Base-by-base conservation (phyloP, 495 filamentous ascomycete species). In the Wilcoxina mikolae region DNA sequence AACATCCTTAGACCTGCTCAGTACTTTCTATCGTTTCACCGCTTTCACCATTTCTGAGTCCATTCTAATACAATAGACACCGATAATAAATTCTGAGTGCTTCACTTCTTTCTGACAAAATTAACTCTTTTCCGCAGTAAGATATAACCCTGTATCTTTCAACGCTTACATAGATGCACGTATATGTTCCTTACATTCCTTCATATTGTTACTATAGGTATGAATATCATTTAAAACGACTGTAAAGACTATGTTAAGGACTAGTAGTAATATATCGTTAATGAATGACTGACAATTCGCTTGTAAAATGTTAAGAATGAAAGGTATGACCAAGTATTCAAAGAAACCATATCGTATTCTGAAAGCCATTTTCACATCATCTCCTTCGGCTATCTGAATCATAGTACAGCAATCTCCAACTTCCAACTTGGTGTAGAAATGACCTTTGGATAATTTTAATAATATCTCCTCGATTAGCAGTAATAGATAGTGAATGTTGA, bases 361-460 rank as follows among this genome's bases (percentile, higher is more conserved):
- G 46, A 73, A 74, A 2, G 56, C 63, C 0, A 61, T 74, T 44
- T 65, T 58, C 59, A 51, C 68, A 51, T 73, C 60, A 2, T 69
- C 52, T n/a, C 59, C 62, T 48, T 65, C 55, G 15, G n/a, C 26
- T 0, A 71, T 65, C 0, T 58, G 12, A 0, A 76, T 57, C 15
- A 55, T 26, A 23, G 58, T 39, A 20, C 44, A 59, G 0, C 15
- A 46, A 0, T n/a, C 9, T 28, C 45, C 10, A 3, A 59, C 15
- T 15, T 59, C 46, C 25, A 59, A 45, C 0, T 48, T 55, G 0
- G 15, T 2, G n/a, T 7, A 25, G 9, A 44, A 23, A 1, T 12
- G 35, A 3, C 3, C 41, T 0, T 31, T 17, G 2, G 24, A 28
- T 0, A 55, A n/a, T 3, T 18, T 3, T 5, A 41, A 1, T 0